A percentile compares a stretch with the other conserved stretches of the same genome.
Evolutionary conservation across 441 rosid genomes (phyloP).

Genomic region (Erodium trifolium): DNA sequence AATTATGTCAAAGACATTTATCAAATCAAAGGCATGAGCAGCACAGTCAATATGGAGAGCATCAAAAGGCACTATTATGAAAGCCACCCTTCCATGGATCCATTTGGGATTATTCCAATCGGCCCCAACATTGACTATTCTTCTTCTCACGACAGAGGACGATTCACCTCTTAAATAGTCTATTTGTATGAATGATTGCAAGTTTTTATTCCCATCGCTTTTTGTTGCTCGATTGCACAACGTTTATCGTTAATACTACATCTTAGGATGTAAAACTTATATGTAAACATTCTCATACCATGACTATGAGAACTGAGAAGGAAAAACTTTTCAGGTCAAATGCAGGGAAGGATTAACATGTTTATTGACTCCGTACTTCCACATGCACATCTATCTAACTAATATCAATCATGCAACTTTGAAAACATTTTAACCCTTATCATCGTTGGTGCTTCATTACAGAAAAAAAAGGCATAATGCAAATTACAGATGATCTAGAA

Average conservation of each 20-base stretch:
- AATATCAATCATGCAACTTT: not conserved
- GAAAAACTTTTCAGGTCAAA: not conserved
- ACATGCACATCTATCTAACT: not conserved
- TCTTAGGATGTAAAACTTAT: not conserved
- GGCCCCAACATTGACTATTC: constrained; percentile 24
- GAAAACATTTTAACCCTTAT: not conserved
- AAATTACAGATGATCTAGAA: not conserved
- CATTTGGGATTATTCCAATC: constrained; percentile 21
- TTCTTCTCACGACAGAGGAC: constrained; percentile 20
- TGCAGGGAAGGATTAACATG: not conserved
- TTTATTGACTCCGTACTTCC: not conserved
- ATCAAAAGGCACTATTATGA: constrained; percentile 23
- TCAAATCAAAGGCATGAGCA: constrained; percentile 23
- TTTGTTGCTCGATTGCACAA: not conserved
- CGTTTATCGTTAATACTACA: not conserved
- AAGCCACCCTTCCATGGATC: constrained; percentile 26
- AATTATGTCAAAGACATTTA: constrained; percentile 25
- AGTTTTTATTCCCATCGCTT: not conserved
- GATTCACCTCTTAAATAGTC: constrained; percentile 9
- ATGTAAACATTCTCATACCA: too few relatives aligned
- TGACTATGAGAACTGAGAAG: too few relatives aligned
- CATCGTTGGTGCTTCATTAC: not conserved
- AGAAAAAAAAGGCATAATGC: not conserved
- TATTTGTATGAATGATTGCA: not conserved
- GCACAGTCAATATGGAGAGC: constrained; percentile 23